Evolutionary conservation across 768 basidiomycete genomes (phyloP).

Genomic region (Mycena vulgaris): DNA sequence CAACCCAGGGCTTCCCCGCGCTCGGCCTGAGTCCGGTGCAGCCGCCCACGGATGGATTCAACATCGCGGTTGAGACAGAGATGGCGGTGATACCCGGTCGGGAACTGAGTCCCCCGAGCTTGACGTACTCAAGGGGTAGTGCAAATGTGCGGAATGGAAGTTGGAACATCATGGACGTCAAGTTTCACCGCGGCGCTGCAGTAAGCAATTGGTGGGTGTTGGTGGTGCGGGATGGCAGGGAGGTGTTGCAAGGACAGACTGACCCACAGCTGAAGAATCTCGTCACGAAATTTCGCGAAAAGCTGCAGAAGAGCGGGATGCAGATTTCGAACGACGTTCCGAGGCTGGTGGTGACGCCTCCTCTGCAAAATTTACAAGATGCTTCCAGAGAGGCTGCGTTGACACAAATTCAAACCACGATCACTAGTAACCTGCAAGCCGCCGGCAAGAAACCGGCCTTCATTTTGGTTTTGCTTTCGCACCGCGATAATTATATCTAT

Average conservation of each 20-base stretch:
- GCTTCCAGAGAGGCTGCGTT: conserved; percentile 58
- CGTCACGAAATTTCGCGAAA: conserved; percentile 67
- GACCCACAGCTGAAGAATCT: conserved; percentile 62
- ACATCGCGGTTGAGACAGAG: conserved; percentile 65
- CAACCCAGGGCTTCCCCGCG: conserved; percentile 67
- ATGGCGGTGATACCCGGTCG: conserved; percentile 80
- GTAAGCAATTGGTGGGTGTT: conserved; percentile 78
- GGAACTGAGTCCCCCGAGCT: conserved; percentile 70
- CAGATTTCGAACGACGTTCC: conserved; percentile 55
- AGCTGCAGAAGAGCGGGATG: conserved; percentile 76
- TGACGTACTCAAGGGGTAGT: conserved; percentile 68
- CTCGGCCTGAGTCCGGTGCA: conserved; percentile 64
- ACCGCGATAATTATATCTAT: conserved; percentile 82
- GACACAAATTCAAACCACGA: conserved; percentile 54
- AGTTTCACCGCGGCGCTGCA: conserved; percentile 71
- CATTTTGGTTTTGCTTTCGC: conserved; percentile 79
- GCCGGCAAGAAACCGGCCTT: conserved; percentile 65
- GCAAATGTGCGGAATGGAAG: conserved; percentile 69
- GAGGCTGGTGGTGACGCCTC: conserved; percentile 51
- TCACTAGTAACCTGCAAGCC: conserved; percentile 51
- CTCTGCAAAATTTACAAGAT: conserved; percentile 48
- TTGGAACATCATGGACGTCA: conserved; percentile 85
- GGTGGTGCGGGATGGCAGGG: conserved; percentile 67
- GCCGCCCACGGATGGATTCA: conserved; percentile 65
- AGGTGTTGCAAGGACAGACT: conserved; percentile 54